These are phyloP conservation scores for Aegilops tauschii DNA, from an alignment of 176 grass and related monocot genomes.

Conservation along the genomic window DNA sequence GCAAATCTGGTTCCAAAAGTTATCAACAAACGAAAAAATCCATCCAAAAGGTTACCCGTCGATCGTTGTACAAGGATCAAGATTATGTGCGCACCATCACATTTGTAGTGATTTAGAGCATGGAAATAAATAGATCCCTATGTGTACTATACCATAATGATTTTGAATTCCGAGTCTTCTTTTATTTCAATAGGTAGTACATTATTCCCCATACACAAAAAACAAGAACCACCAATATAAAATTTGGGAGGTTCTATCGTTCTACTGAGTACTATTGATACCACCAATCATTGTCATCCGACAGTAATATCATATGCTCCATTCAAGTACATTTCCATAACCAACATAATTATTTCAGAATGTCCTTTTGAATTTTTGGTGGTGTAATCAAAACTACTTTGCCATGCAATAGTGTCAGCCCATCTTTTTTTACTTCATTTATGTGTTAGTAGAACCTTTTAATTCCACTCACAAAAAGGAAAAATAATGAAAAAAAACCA, in stretches of 20 bases:
- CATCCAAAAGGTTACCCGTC: neutral
- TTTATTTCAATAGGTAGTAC: neutral
- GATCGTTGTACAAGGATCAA: neutral
- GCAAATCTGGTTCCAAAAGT: neutral
- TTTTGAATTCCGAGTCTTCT: neutral
- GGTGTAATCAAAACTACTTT: neutral
- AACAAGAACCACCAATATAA: neutral
- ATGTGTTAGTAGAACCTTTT: neutral
- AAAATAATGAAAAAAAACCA: neutral
- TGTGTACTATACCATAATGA: neutral
- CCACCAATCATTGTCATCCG: neutral
- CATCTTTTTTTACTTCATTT: neutral
- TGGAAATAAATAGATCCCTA: neutral
- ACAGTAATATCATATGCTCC: neutral
- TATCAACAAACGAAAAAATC: neutral
- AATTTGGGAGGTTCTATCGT: neutral
- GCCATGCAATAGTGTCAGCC: neutral
- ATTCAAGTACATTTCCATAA: constrained; percentile 6
- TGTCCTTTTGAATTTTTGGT: neutral
- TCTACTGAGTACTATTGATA: neutral
- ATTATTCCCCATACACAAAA: neutral
- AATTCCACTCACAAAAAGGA: no score
- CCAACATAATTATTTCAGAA: neutral
- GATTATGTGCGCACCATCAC: neutral
- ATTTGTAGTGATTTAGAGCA: neutral